Base-by-base conservation (phyloP, 108 stramenopile species). In the Nannochloropsis oceanica region DNA sequence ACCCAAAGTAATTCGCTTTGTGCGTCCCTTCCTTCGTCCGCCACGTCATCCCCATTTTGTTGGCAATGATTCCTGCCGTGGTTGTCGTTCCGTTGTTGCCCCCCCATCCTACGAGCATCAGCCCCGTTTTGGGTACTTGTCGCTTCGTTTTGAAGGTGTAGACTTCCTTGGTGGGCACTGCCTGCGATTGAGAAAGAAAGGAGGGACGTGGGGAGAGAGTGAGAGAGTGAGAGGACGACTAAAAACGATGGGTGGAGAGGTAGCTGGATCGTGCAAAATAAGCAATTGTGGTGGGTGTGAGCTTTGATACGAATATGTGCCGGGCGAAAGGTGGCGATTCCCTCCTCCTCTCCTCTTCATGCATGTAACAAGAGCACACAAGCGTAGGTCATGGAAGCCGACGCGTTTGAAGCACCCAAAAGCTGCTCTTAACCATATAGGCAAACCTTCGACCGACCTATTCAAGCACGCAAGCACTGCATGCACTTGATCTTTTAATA, bases 81-180 rank as follows among this genome's bases (percentile, higher is more conserved):
- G 91, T 80, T 12, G 93, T 92, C 46, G 90, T 92, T 50, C 98
- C 98, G 91, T 99, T 99, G 93, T 99, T 99, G 13, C 98, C 98
- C 34, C 98, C 98, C 27, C 95, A 90, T 59, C 98, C 98, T 83
- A 97, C 92, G 86, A 99, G 91, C 98, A 99, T 97, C 84, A 97
- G 93, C 59, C 98, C 97, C 13, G 85, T 79, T 93, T 95, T 96
- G 80, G 94, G 94, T 25, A 97, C 96, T 34, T 91, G 94, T 43
- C 91, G 90, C 84, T 96, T 93, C 0, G 97, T 99, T 86, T 90
- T 92, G 92, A 99, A 96, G 80, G 94, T 90, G 91, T 97, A 91
- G 34, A 93, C 93, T 14, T 92, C 92, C 46, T 82, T 84, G 20
- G 90, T 82, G 7, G 98, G 97, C 27, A 90, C 92, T 73, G 59